A percentile compares a stretch with the other conserved stretches of the same genome.
Conservation (phyloP, 805 yeast species). For the Pichia nakasei region DNA sequence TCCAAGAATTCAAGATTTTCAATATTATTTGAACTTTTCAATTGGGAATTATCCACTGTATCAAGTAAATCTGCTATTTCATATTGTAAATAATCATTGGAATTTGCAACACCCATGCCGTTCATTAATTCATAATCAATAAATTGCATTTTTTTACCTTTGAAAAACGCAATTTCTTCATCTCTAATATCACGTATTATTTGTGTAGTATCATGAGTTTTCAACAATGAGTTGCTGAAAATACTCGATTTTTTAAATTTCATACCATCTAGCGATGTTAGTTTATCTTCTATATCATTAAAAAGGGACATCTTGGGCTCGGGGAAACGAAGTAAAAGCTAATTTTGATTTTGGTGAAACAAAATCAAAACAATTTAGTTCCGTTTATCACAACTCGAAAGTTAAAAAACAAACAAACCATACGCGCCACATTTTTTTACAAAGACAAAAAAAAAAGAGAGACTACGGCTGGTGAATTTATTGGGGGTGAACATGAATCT, state of each 20-base stretch:
- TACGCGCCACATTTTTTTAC: too few species aligned
- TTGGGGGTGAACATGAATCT: too few species aligned
- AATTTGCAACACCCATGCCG: background rate
- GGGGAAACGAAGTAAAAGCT: background rate
- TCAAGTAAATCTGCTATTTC: constrained; percentile 3
- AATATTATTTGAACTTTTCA: background rate
- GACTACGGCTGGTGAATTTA: too few species aligned
- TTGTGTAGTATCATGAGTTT: constrained; percentile 11
- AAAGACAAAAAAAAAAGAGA: too few species aligned
- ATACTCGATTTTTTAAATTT: constrained; percentile 7
- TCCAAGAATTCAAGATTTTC: background rate
- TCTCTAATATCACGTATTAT: constrained; percentile 11
- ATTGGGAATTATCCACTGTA: background rate
- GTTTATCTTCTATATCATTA: background rate
- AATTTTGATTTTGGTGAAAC: too few species aligned
- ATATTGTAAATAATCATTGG: constrained; percentile 1
- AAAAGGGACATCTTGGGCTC: background rate
- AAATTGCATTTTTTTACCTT: constrained; percentile 7
- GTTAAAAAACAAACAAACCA: too few species aligned
- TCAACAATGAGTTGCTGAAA: constrained; percentile 11
- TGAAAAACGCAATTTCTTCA: constrained; percentile 10
- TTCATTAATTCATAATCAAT: constrained; percentile 10
- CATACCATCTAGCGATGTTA: background rate
- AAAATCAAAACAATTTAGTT: too few species aligned
- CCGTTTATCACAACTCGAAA: background rate